Base-by-base conservation (phyloP, 495 filamentous ascomycete genomes). In the Podospora australis region DNA sequence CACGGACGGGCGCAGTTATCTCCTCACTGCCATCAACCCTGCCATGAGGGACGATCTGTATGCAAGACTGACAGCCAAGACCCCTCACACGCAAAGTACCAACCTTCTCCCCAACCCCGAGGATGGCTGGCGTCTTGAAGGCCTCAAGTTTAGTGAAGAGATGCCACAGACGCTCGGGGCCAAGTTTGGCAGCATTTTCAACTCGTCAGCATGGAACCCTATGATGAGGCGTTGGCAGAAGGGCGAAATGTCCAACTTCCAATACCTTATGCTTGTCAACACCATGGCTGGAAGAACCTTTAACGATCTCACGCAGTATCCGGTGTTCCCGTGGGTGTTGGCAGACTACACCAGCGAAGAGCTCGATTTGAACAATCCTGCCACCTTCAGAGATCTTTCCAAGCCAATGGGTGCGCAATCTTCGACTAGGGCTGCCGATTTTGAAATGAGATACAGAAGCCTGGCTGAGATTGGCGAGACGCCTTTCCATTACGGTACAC, bases 341-440 rank as follows among this genome's bases (percentile, higher is more conserved):
- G 88, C 91, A 4, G 90, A 98, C 60, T 97, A 97, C 65, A 92
- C 88, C 4, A 95, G 90, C 62, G 86, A 95, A n/a, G 88, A 96
- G 53, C 73, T 98, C 23, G 88, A 97, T 56, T 68, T 98, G 26
- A 78, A 79, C 38, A 79, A 96, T 57, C 87, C 89, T 3, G 78
- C 80, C 21, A 85, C 80, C 13, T 98, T 96, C 68, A 78, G 92
- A 49, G 91, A 98, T 62, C 67, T 98, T 24, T 88, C 89, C 0
- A 96, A 91, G 59, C 92, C 92, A 0, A 97, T 98, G 88, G 94
- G 94, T 10, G 89, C 87, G n/a, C 92, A 98, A 62, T 87, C 81
- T 4, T 63, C 74, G 5, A 74, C 80, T 28, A 78, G 92, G 48
- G 83, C 89, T 51, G 70, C 74, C 1, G 87, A 88, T 10, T 94